Base-by-base conservation (phyloP, 1,139 yeast genomes). In the Eremothecium gossypii region DNA sequence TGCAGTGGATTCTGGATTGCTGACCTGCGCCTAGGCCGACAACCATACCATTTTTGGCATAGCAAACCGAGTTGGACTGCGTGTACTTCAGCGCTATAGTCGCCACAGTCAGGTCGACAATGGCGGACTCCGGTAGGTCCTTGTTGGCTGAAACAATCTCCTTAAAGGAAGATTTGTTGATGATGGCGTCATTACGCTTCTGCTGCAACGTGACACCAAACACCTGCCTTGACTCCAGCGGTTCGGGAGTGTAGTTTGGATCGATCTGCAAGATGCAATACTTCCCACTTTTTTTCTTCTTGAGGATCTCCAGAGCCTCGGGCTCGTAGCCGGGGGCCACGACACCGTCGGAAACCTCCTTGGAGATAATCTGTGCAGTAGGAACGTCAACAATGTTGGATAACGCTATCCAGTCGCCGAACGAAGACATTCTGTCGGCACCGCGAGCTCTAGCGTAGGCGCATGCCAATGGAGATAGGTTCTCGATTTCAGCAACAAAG, bases 391-490 rank as follows among this genome's bases (percentile, higher is more conserved):
- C 98, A 67, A 84, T 85, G 73, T 89, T 89, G 48, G 96, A 86
- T 51, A 91, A 74, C 43, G 98, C 98, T 61, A 91, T 91, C 75
- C 89, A 91, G 69, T 91, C 98, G 63, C 98, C 98, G 62, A 91
- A 91, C 11, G 96, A 85, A 10, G 97, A 87, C 98, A 91, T 91
- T 75, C 98, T 83, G 70, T 91, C 98, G 53, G 98, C 98, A 66
- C 98, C 98, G 69, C 98, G 83, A 43, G 98, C 98, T 69, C 98
- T 83, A 36, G 98, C 98, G 61, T 91, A 91, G 46, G 98, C 98
- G 61, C 84, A 84, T 50, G 98, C 98, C 63, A 91, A 74, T 46
- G 97, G 97, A 28, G 96, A 85, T 64, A 91, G 73, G 73, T 87
- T 84, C 68, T 86, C 95, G 60, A 91, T 86, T 65, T 86, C 96